These are phyloP conservation scores for Acanthamoeba culbertsoni DNA, from an alignment of 208 protist species.

Conservation along the genomic window DNA sequence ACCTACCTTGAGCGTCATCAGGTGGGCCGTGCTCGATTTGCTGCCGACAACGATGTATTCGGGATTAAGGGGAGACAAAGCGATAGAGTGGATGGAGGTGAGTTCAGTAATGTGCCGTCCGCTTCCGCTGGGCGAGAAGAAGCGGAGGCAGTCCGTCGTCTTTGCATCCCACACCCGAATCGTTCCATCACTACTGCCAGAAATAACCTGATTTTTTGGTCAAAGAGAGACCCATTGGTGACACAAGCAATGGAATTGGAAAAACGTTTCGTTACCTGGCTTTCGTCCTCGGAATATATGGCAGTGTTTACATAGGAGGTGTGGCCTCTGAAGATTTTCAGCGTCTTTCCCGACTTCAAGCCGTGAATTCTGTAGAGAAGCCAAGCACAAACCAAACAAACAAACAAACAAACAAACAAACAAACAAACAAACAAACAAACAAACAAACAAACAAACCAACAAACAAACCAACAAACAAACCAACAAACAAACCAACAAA, in stretches of 20 bases:
- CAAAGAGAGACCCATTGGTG: not conserved
- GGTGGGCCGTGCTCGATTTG: not conserved
- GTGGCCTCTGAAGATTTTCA: conserved; percentile 61
- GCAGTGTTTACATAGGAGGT: conserved; percentile 61
- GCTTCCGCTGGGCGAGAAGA: conserved; percentile 13
- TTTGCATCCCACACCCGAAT: conserved; percentile 58
- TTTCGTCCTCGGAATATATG: conserved; percentile 54
- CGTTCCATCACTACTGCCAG: conserved; percentile 62
- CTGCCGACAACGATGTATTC: conserved; percentile 30
- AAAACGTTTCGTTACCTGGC: not conserved
- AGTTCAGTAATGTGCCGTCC: not conserved
- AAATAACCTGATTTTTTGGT: not conserved
- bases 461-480: no score
- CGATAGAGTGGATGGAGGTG: not conserved
- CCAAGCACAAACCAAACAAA: not conserved
- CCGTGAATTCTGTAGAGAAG: conserved; percentile 39
- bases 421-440: no score
- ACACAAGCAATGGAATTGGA: not conserved
- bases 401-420: not conserved
- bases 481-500: no score
- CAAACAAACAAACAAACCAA: no score
- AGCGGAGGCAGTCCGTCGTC: conserved; percentile 57
- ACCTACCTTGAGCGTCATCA: not conserved
- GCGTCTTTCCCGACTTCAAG: conserved; percentile 63
- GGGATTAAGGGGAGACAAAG: not conserved